These are phyloP conservation scores for Mucor circinelloides DNA, from an alignment of 371 early-diverging fungal species.

Conservation along the genomic window DNA sequence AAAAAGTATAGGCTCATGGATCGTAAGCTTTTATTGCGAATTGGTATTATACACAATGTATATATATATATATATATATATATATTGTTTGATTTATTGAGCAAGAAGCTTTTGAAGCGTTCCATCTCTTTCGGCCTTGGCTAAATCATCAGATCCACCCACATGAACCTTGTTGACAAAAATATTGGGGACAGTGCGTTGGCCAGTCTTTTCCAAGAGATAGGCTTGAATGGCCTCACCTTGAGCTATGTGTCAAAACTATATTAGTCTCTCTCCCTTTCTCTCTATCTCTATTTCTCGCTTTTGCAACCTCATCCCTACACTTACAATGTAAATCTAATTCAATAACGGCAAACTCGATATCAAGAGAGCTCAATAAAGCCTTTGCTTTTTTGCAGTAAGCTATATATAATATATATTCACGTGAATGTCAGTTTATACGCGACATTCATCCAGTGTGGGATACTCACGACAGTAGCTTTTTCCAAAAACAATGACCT, in stretches of 20 bases:
- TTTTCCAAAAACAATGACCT: slow-evolving; percentile 73
- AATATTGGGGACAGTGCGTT: slow-evolving; percentile 88
- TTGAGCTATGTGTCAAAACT: slow-evolving; percentile 33
- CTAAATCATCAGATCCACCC: slow-evolving; percentile 78
- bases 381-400: slow-evolving; percentile 75
- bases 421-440: background rate
- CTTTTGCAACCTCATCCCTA: too few relatives aligned
- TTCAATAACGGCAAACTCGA: slow-evolving; percentile 49
- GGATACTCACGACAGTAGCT: slow-evolving; percentile 67
- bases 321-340: slow-evolving; percentile 42
- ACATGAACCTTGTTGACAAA: slow-evolving; percentile 77
- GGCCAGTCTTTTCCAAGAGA: slow-evolving; percentile 66
- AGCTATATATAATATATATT: slow-evolving; percentile 25
- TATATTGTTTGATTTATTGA: background rate
- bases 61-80: too few relatives aligned
- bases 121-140: slow-evolving; percentile 50
- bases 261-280: background rate
- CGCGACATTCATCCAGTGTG: background rate
- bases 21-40: too few relatives aligned
- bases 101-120: slow-evolving; percentile 53
- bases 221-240: slow-evolving; percentile 76
- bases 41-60: too few relatives aligned
- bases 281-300: background rate
- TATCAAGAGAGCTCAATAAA: slow-evolving; percentile 45
- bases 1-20: too few relatives aligned